Evolutionary conservation across 106 monocot species (phyloP), one percentile per base, ranked within the genome.

Genomic region (Dendrobium nobile): DNA sequence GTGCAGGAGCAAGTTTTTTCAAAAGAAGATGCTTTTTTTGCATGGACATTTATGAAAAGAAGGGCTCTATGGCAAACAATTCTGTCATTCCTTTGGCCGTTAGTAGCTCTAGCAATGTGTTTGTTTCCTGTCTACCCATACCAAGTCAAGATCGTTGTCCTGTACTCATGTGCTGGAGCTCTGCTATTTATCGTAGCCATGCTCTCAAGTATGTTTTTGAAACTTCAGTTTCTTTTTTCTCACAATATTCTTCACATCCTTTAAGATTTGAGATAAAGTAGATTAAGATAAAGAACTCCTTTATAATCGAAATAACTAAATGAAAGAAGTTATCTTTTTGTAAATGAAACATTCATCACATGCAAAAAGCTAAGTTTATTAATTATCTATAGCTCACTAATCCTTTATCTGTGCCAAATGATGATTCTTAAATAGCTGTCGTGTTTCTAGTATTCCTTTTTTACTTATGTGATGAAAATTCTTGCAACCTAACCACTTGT

Each of bases 11-110:
- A 97, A 97, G 77, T 79, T n/a, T 97, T 97, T 75, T 90, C 90
- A 72, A 90, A 97, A 78, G 90, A 88, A 84, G 96, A 94, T 89
- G 90, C 92, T 15, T 97, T 97, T 82, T 97, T 94, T 85, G 96
- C 94, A 24, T 97, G 96, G 94, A 90, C 90, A 54, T 97, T 94
- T 81, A 72, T 40, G 72, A 72, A 40, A 72, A 10, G 40, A 37
- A 72, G 28, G 72, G 72, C 40, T 72, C 37, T 33, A 72, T 72
- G 31, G 72, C 72, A 72, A 72, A 72, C 72, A 72, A 37, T 40
- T 72, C 40, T 72, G 80, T 92, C 96, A 51, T 97, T 97, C 82
- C 84, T 90, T 67, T 97, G 96, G 96, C 72, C 37, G 2, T 16
- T 72, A 72, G 28, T 72, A 0, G 72, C 72, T 37, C 16, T 72